Base-by-base conservation (phyloP, 352 stramenopile genomes). In the Pythium aphanidermatum region DNA sequence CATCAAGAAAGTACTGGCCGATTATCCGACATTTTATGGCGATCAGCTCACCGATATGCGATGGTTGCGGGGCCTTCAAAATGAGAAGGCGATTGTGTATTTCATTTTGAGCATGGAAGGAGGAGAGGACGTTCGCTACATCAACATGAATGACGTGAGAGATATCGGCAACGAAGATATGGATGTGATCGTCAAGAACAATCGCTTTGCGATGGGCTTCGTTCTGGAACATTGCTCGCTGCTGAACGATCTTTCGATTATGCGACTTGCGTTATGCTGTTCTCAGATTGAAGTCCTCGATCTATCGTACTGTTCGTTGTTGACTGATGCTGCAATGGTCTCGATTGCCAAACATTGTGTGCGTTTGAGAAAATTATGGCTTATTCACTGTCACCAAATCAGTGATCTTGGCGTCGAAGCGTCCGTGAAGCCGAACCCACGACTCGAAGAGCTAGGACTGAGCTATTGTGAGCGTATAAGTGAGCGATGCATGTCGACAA, bases 341-440 rank as follows among this genome's bases (percentile, higher is more conserved):
- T 67, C 60, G 5, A 50, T 91, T 2, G 70, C 57, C 0, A 86
- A 74, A 39, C 64, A 69, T 23, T 87, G 73, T 19, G 56, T 63
- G 20, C 56, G 65, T 2, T 51, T 96, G 0, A 67, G 79, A 28
- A 46, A 32, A 24, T 27, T 65, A 1, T 23, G 14, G 16, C 26
- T 87, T 17, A 58, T 50, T 14, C 58, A 70, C 34, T 96, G 88
- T 33, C 66, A 74, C 41, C 49, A 82, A 36, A 69, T 97, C 33
- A 85, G 59, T 3, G 86, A 96, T 36, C 55, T 81, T 17, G 84
- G 83, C 1, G 58, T 96, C 2, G 79, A 88, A 44, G 74, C 74
- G 1, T 55, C 88, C 0, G 83, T 80, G 0, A 51, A 58, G 2
- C 37, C 43, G 0, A 86, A 83, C 25, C 40, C 58, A 21, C 65